Evolutionary conservation across 176 grass and related monocot species (phyloP).

Genomic region (Oryza brachyantha): DNA sequence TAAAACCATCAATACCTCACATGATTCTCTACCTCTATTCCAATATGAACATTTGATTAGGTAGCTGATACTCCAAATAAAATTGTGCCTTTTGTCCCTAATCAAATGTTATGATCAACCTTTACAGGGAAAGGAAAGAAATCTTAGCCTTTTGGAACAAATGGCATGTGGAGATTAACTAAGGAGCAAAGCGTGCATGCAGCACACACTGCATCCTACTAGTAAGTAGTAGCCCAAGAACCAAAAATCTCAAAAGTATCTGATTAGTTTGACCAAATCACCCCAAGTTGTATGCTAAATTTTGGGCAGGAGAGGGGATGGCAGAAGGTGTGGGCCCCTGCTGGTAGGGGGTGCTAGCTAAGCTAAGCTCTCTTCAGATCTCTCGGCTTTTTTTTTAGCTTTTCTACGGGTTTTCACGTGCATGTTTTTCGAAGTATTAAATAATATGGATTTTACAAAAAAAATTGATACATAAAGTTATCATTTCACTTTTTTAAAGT

Average conservation of each 20-base stretch:
- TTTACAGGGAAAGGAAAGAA: not conserved
- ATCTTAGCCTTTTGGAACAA: conserved; percentile 14
- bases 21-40: not conserved
- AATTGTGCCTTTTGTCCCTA: not conserved
- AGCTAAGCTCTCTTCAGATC: conserved; percentile 18
- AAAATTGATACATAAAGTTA: too few relatives aligned
- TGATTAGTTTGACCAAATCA: conserved; percentile 25
- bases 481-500: too few relatives aligned
- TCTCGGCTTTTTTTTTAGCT: too few relatives aligned
- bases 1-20: not conserved
- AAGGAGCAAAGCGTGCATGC: not conserved
- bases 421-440: too few relatives aligned
- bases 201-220: not conserved
- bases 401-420: too few relatives aligned
- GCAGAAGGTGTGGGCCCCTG: conserved; percentile 7
- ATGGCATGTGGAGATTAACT: conserved; percentile 6
- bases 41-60: not conserved
- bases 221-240: not conserved
- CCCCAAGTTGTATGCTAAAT: conserved; percentile 5
- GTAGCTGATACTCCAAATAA: not conserved
- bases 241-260: not conserved
- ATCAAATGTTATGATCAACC: not conserved
- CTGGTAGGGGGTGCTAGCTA: not conserved
- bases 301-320: conserved; percentile 26
- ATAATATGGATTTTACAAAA: too few relatives aligned